These are phyloP conservation scores for Lasiodiplodia citricola DNA, from an alignment of 2,329 filamentous ascomycete genomes.

Conservation along the genomic window DNA sequence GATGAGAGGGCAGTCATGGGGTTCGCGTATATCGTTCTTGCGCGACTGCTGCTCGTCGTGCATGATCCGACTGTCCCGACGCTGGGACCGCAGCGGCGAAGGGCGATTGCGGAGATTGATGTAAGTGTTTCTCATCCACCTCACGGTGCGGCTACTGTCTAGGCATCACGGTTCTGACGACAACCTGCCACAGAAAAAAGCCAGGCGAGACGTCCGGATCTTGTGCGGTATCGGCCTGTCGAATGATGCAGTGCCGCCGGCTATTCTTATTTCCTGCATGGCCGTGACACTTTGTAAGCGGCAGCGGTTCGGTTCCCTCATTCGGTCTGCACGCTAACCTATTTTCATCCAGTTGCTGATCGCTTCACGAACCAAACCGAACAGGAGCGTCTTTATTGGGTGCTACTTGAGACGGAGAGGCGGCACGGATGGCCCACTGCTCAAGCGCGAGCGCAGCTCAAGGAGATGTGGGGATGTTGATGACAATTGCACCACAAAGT, in stretches of 20 bases:
- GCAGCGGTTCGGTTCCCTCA: not conserved
- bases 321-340: not conserved
- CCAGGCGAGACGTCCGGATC: constrained; percentile 34
- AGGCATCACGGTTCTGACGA: not conserved
- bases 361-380: constrained; percentile 9
- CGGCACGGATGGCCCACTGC: constrained; percentile 15
- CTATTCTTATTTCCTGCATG: constrained; percentile 44
- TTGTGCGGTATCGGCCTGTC: constrained; percentile 43
- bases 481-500: not conserved
- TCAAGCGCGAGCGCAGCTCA: constrained; percentile 9
- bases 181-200: not conserved
- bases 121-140: constrained; percentile 26
- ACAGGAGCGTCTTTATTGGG: not conserved
- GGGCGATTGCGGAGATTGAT: constrained; percentile 39
- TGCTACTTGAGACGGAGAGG: not conserved
- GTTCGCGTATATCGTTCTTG: constrained; percentile 39
- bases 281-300: constrained; percentile 42
- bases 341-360: not conserved
- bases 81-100: constrained; percentile 40
- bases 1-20: constrained; percentile 25
- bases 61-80: constrained; percentile 45
- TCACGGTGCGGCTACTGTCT: not conserved
- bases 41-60: constrained; percentile 42
- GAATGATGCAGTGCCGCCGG: constrained; percentile 40
- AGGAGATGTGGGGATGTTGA: constrained; percentile 20